Conservation (phyloP, 495 filamentous ascomycete genomes). For the Aspergillus bertholletiae region DNA sequence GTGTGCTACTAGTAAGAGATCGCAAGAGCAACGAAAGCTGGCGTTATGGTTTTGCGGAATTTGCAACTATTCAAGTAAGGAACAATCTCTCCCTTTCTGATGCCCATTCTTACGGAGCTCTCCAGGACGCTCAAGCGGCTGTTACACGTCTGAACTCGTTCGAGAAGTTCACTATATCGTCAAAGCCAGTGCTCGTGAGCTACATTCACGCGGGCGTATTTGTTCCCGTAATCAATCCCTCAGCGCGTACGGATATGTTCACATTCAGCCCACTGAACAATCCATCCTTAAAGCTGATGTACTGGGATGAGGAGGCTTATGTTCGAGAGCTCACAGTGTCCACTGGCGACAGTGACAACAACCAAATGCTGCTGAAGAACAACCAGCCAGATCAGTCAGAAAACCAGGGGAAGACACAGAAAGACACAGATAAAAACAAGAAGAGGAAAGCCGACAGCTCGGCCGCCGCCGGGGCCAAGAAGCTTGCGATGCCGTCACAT, state of each 20-base stretch:
- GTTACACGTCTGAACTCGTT: slow-evolving; percentile 69
- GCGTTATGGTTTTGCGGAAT: slow-evolving; percentile 89
- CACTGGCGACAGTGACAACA: slow-evolving; percentile 37
- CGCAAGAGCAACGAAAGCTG: slow-evolving; percentile 72
- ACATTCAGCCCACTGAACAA: slow-evolving; percentile 75
- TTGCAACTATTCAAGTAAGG: slow-evolving; percentile 56
- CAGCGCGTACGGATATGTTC: slow-evolving; percentile 52
- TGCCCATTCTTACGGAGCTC: slow-evolving; percentile 4
- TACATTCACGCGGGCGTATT: slow-evolving; percentile 90
- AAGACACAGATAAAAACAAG: slow-evolving; percentile 62
- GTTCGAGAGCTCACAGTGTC: slow-evolving; percentile 64
- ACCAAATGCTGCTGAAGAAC: slow-evolving; percentile 18
- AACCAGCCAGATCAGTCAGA: slow-evolving; percentile 40
- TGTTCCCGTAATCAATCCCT: slow-evolving; percentile 63
- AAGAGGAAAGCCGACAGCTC: slow-evolving; percentile 62
- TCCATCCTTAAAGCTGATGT: slow-evolving; percentile 64
- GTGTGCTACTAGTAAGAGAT: slow-evolving; percentile 77
- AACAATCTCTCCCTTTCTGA: neutral
- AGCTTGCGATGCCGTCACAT: slow-evolving; percentile 56
- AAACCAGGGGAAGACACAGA: slow-evolving; percentile 31
- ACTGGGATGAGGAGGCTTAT: slow-evolving; percentile 82
- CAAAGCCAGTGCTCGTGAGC: slow-evolving; percentile 66
- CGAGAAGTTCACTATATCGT: slow-evolving; percentile 82
- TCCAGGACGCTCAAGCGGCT: slow-evolving; percentile 75
- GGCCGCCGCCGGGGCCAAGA: slow-evolving; percentile 41